A percentile compares a stretch with the other conserved stretches of the same genome.
Evolutionary conservation across 306 rosid genomes (phyloP).

Genomic region (Fragaria vesca): DNA sequence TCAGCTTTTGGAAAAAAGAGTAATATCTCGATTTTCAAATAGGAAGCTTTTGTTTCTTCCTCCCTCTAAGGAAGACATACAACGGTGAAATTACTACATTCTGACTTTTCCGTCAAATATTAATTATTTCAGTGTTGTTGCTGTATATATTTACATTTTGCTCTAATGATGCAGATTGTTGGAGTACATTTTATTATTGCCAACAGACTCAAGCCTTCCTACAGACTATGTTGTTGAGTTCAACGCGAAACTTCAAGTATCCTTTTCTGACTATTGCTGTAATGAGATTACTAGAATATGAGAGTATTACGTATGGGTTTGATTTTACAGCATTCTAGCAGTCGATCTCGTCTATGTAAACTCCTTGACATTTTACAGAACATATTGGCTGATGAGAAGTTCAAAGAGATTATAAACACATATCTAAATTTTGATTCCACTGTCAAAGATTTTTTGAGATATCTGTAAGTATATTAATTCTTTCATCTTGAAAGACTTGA

Average conservation of each 20-base stretch:
- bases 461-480: conserved; percentile 61
- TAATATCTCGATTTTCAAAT: conserved; percentile 92
- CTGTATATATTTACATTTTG: conserved; percentile 21
- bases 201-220: conserved; percentile 63
- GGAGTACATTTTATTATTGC: conserved; percentile 67
- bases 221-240: conserved; percentile 61
- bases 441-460: conserved; percentile 61
- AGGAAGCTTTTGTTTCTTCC: conserved; percentile 84
- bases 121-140: background rate
- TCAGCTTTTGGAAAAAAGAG: conserved; percentile 92
- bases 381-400: conserved; percentile 61
- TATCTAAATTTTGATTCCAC: conserved; percentile 53
- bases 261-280: conserved; percentile 42
- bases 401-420: conserved; percentile 49
- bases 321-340: background rate
- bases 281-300: background rate
- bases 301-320: background rate
- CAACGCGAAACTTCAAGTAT: conserved; percentile 71
- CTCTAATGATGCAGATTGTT: conserved; percentile 55
- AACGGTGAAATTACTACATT: conserved; percentile 41
- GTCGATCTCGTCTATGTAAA: conserved; percentile 17
- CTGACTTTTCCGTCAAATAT: conserved; percentile 17
- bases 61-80: conserved; percentile 60
- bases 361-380: conserved; percentile 71
- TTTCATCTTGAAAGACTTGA: conserved; percentile 10